Evolutionary conservation across 805 yeast genomes (phyloP).

Genomic region (Zygosaccharomyces bailii): DNA sequence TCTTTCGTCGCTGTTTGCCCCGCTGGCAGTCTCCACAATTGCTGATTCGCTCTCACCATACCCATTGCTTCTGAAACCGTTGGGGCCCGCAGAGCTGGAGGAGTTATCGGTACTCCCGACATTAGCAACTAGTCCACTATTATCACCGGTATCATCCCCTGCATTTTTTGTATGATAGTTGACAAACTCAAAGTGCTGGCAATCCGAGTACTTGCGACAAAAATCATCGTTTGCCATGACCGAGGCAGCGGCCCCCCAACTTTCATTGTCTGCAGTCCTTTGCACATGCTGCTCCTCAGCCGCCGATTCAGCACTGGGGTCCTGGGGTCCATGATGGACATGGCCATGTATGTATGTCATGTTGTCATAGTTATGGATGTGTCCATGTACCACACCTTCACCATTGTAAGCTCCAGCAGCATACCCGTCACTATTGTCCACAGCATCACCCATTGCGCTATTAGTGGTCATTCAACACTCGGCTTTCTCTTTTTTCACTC

Average conservation of each 20-base stretch:
- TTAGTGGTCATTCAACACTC: constrained; percentile 3
- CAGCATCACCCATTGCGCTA: constrained; percentile 1
- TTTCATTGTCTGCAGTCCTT: not conserved
- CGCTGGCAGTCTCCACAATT: not conserved
- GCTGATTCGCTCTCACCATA: not conserved
- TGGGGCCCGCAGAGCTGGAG: not conserved
- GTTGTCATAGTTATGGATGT: constrained; percentile 33
- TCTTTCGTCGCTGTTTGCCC: not conserved
- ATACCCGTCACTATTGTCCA: not conserved
- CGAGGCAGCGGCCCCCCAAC: constrained; percentile 2
- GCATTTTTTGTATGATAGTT: constrained; percentile 35
- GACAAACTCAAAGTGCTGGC: constrained; percentile 43
- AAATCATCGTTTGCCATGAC: constrained; percentile 7
- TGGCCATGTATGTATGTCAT: constrained; percentile 31
- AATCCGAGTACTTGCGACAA: constrained; percentile 30
- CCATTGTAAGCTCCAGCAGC: constrained; percentile 4
- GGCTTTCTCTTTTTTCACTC: not conserved
- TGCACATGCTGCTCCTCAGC: not conserved
- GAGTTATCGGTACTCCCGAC: not conserved
- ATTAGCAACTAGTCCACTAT: not conserved
- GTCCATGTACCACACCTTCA: constrained; percentile 65
- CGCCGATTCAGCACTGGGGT: not conserved
- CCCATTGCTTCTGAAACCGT: not conserved
- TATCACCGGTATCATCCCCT: not conserved
- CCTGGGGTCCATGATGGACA: constrained; percentile 42